phyloP scores from a whole-genome alignment of 306 rosid genomes.

The Pyrus betulifolia region DNA sequence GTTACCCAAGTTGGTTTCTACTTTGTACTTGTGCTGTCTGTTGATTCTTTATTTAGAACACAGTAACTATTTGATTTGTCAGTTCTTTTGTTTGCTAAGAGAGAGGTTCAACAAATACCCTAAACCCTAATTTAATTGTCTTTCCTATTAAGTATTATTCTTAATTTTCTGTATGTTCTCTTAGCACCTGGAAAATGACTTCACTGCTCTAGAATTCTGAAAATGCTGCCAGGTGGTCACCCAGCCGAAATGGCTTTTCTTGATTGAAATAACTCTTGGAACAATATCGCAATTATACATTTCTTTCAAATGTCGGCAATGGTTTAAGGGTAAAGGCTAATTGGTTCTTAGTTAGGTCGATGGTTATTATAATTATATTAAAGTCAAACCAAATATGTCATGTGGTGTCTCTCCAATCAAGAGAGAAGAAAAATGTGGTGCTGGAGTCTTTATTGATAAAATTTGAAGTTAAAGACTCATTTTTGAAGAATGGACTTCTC shows the following conservation, averaged over 20 bases:
- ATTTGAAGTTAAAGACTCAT: background rate
- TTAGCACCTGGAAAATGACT: background rate
- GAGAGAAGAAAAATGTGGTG: background rate
- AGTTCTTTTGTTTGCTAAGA: background rate
- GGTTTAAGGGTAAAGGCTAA: background rate
- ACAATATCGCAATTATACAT: background rate
- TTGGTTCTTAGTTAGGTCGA: background rate
- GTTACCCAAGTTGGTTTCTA: conserved; percentile 53
- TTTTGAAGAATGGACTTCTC: background rate
- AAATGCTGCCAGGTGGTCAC: background rate
- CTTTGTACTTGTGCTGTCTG: background rate
- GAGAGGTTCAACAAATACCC: background rate
- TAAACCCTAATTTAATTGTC: background rate
- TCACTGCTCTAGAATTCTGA: background rate
- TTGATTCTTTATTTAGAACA: background rate
- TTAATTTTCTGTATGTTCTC: background rate
- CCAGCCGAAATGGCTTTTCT: background rate
- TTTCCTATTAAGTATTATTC: background rate
- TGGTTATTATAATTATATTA: too few relatives aligned
- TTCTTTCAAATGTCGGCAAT: background rate
- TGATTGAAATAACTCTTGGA: background rate
- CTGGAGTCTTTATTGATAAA: background rate
- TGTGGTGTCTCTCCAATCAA: background rate
- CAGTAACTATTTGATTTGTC: background rate
- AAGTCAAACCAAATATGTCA: background rate